Percentiles rank a stretch among this genome's conserved stretches.
Conservation (phyloP, 1,284 basidiomycete species). For the Ustilago curta region DNA sequence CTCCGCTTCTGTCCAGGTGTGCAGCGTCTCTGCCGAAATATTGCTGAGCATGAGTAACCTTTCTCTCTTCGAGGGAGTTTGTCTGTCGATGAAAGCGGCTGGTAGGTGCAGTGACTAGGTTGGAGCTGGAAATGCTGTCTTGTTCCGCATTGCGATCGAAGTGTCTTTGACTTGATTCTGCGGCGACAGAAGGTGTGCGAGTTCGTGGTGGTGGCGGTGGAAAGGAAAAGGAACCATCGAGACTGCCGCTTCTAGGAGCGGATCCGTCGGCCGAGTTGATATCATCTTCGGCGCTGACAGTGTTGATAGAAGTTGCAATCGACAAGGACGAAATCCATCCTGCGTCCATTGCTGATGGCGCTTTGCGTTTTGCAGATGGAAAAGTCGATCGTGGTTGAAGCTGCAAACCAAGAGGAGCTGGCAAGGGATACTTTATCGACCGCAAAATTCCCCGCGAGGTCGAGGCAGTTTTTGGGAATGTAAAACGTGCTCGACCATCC, state of each 20-base stretch:
- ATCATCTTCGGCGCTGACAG: not conserved
- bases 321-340: constrained; percentile 25
- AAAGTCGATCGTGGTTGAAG: not conserved
- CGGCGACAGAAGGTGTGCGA: not conserved
- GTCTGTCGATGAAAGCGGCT: not conserved
- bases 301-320: constrained; percentile 6
- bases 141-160: not conserved
- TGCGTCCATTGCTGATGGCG: not conserved
- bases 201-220: constrained; percentile 1
- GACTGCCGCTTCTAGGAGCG: not conserved
- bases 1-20: not conserved
- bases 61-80: not conserved
- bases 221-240: not conserved
- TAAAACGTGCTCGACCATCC: no score
- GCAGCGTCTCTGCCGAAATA: not conserved
- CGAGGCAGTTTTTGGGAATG: no score
- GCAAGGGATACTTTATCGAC: no score
- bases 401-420: not conserved
- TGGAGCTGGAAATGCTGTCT: not conserved
- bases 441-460: no score
- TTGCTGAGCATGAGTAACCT: no score
- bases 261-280: not conserved
- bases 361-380: not conserved
- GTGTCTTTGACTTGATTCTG: not conserved
- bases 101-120: no score